Percentiles rank a stretch among this genome's conserved stretches.
Conservation (phyloP, 2,329 filamentous ascomycete species). For the Zymoseptoria ardabiliae region DNA sequence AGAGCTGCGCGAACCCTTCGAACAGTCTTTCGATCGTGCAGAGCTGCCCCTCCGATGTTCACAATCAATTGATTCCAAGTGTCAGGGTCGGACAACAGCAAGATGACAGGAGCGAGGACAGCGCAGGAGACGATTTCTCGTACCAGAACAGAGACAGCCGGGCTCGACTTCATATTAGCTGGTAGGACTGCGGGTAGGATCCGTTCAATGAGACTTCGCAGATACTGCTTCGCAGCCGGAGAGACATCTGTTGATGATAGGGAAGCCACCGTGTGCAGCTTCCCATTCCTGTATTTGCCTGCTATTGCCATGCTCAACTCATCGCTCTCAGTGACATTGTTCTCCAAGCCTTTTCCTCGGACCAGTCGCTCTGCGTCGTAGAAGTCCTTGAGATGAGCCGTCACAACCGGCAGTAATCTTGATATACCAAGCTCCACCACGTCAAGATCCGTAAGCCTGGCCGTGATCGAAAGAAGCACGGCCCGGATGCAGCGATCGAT, state of each 20-base stretch:
- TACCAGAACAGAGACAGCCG: slow-evolving; percentile 71
- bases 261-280: slow-evolving; percentile 77
- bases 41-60: slow-evolving; percentile 62
- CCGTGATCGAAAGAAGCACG: slow-evolving; percentile 63
- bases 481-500: slow-evolving; percentile 73
- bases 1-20: slow-evolving; percentile 83
- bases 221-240: slow-evolving; percentile 77
- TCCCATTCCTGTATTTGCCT: slow-evolving; percentile 83
- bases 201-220: slow-evolving; percentile 65
- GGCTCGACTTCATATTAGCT: slow-evolving; percentile 64
- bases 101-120: slow-evolving; percentile 75
- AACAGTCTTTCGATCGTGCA: slow-evolving; percentile 94
- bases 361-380: slow-evolving; percentile 83
- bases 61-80: slow-evolving; percentile 97
- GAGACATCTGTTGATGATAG: slow-evolving; percentile 79
- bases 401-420: slow-evolving; percentile 78
- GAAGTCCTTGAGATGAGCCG: slow-evolving; percentile 81
- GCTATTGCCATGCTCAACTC: slow-evolving; percentile 94
- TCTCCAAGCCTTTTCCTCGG: slow-evolving; percentile 77
- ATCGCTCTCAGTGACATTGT: slow-evolving; percentile 89
- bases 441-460: slow-evolving; percentile 68
- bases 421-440: slow-evolving; percentile 76
- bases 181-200: slow-evolving; percentile 72
- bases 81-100: slow-evolving; percentile 80
- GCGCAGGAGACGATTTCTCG: slow-evolving; percentile 89